Base-by-base conservation (phyloP, 805 yeast species). In the Ogataea angusta region DNA sequence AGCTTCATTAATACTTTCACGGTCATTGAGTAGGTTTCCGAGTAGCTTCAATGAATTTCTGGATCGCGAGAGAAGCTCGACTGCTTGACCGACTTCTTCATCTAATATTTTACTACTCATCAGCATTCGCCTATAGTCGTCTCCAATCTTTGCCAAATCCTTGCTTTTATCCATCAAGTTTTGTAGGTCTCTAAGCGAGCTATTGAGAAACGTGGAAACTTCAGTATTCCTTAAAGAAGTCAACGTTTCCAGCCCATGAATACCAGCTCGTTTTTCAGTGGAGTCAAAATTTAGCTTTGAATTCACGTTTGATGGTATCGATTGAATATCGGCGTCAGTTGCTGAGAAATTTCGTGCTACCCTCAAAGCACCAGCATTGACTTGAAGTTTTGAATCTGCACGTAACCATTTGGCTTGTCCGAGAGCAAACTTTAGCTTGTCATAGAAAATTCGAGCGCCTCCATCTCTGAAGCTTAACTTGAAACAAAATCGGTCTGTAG, bases 381-480 rank as follows among this genome's bases (percentile, higher is more conserved):
- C 54, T 51, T 59, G 31, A 30, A 43, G 43, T 1, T 36, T 43
- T 14, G 37, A 38, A 24, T 48, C 42, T 7, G 47, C 46, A 6
- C 43, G 30, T 2, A 68, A 67, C 83, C 87, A 82, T 34, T 68
- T 66, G 9, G 69, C 52, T 10, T 68, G 69, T 34, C 75, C 78
- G n/a, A 84, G 32, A 12, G 72, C 56, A 29, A 59, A 51, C 53
- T 60, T 58, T 3, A 77, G 59, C 38, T 75, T 70, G 16, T 69
- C 71, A 43, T 70, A 75, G 49, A 83, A 79, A 9, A 61, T 52
- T 30, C 66, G 59, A 14, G 80, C 81, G 6, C 95, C 95, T 5
- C 84, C 83, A 28, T 72, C 73, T 44, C 90, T 74, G 60, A 90
- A 90, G 52, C 95, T 84, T 22, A 88, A 40, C 57, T 85, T 87